Base-by-base conservation (phyloP, 2,329 filamentous ascomycete species). In the Ophiobolus disseminans region DNA sequence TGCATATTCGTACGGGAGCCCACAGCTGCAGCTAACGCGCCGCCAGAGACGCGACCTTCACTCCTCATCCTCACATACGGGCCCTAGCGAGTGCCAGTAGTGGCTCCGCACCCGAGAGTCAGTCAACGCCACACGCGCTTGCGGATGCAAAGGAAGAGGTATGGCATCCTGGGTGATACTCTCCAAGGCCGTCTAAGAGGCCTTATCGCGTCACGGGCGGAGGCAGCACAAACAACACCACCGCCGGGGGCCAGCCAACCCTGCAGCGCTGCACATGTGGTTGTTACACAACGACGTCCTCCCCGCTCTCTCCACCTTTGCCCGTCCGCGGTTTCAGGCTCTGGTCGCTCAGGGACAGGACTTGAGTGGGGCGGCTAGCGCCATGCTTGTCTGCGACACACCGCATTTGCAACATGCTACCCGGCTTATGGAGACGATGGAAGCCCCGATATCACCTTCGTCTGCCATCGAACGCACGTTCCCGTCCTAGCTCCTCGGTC, bases 271-370 rank as follows among this genome's bases (percentile, higher is more conserved):
- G 36, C 47, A 53, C 46, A 39, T 50, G 42, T 53, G 57, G 47
- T 58, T 58, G 26, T 46, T 50, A 52, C 60, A 48, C 35, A 39
- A 30, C 35, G 19, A 40, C 34, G 40, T 38, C 28, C 50, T 51
- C 54, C 49, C 56, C 52, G 58, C 58, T 53, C 46, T 53, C 39
- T 45, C 53, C 50, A 55, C 52, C 52, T 50, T 48, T 48, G 47
- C 48, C 50, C 52, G 49, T 53, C 61, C 55, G 55, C 53, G 50
- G 62, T 65, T 68, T 68, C 65, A 66, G 55, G 53, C 54, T 17
- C 35, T 21, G 39, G 46, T 50, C 47, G 49, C 48, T 42, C 49
- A 58, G 46, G 52, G 38, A 56, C 57, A 57, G 35, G 41, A 48
- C 36, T 40, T 44, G 48, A 53, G 52, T 39, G 48, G 45, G 32